Evolutionary conservation across 495 filamentous ascomycete genomes (phyloP).

Genomic region (Tuber microsphaerosporum): DNA sequence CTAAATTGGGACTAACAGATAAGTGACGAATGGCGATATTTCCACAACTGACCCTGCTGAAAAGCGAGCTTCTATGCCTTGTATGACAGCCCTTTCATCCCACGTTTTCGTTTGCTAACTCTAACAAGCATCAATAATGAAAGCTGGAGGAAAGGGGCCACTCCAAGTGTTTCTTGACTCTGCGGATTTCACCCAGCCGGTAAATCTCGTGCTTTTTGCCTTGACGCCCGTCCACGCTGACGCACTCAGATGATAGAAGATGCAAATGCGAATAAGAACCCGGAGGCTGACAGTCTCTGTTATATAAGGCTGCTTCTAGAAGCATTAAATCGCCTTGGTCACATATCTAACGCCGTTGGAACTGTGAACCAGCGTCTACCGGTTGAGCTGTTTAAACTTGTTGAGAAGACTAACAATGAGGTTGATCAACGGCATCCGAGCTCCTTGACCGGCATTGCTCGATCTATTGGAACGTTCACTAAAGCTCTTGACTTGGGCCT

Average conservation of each 20-base stretch:
- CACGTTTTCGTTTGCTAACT: slow-evolving; percentile 11
- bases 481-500: slow-evolving; percentile 57
- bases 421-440: slow-evolving; percentile 84
- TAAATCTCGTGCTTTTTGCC: slow-evolving; percentile 24
- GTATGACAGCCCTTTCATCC: slow-evolving; percentile 24
- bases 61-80: slow-evolving; percentile 29
- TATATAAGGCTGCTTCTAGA: slow-evolving; percentile 87
- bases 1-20: slow-evolving; percentile 15
- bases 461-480: slow-evolving; percentile 49
- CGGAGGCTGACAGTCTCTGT: slow-evolving; percentile 86
- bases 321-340: slow-evolving; percentile 76
- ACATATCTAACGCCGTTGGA: slow-evolving; percentile 76
- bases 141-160: slow-evolving; percentile 49
- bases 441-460: slow-evolving; percentile 47
- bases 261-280: slow-evolving; percentile 65
- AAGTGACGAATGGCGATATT: slow-evolving; percentile 27
- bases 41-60: slow-evolving; percentile 10
- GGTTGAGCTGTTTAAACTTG: slow-evolving; percentile 85
- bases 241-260: slow-evolving; percentile 64
- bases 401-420: slow-evolving; percentile 89
- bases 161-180: slow-evolving; percentile 72
- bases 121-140: slow-evolving; percentile 24
- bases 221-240: slow-evolving; percentile 12
- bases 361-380: slow-evolving; percentile 86
- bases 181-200: slow-evolving; percentile 58